phyloP scores from a whole-genome alignment of 495 filamentous ascomycete genomes.

The Pyrenula aspistea region DNA sequence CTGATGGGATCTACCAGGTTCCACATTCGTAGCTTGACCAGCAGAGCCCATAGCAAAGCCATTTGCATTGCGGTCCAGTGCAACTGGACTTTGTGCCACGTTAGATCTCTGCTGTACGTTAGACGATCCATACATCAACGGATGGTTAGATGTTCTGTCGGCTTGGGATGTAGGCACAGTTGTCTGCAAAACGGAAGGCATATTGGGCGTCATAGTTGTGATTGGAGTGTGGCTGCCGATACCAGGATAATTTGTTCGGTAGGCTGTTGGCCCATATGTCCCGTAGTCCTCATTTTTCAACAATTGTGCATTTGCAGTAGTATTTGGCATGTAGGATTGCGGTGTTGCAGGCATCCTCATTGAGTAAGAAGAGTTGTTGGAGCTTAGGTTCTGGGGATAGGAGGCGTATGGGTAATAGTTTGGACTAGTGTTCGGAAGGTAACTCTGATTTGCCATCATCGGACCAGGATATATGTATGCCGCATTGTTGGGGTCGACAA shows the following conservation, averaged over 20 bases:
- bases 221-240: background rate
- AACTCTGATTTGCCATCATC: conserved; percentile 25
- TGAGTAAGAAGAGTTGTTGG: background rate
- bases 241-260: background rate
- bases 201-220: background rate
- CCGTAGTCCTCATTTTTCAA: background rate
- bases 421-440: conserved; percentile 22
- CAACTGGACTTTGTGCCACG: background rate
- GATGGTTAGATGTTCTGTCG: background rate
- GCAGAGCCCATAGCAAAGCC: background rate
- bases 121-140: background rate
- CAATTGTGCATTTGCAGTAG: background rate
- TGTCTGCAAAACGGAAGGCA: background rate
- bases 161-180: background rate
- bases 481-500: conserved; percentile 26
- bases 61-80: background rate
- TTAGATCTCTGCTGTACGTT: background rate
- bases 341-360: background rate
- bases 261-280: background rate
- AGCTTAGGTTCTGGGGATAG: background rate
- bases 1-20: background rate
- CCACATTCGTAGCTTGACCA: background rate
- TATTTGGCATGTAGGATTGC: background rate
- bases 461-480: conserved; percentile 29
- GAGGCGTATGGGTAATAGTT: conserved; percentile 20